These are phyloP conservation scores for Saksenaea vasiformis DNA, from an alignment of 371 early-diverging fungal genomes.

Conservation along the genomic window DNA sequence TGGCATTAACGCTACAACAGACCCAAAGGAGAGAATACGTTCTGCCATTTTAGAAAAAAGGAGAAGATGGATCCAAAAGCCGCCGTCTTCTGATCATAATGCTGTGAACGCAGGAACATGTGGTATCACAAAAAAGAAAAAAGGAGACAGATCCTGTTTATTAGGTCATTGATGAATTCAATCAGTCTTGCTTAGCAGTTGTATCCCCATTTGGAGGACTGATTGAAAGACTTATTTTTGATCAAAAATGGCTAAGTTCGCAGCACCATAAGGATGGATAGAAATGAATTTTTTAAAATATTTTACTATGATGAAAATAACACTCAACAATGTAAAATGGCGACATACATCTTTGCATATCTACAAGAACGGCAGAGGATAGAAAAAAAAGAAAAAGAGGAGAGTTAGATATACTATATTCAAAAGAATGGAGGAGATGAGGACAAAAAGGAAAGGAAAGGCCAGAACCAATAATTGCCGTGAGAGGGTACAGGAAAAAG, in stretches of 20 bases:
- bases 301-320: neutral
- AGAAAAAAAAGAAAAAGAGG: neutral
- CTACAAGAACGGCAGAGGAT: constrained; percentile 7
- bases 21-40: no score
- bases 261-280: no score
- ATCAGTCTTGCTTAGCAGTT: neutral
- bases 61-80: no score
- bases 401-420: neutral
- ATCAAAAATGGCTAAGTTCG: no score
- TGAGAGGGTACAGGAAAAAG: neutral
- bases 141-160: no score
- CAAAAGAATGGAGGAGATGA: neutral
- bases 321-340: constrained; percentile 4
- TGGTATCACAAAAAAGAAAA: no score
- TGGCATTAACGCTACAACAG: no score
- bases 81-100: no score
- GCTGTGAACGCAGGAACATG: no score
- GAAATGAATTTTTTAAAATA: neutral
- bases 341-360: constrained; percentile 7
- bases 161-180: no score
- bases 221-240: neutral
- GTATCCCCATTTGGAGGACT: neutral
- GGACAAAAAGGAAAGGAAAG: neutral
- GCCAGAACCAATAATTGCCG: neutral
- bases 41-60: no score